Evolutionary conservation across 2,329 filamentous ascomycete genomes (phyloP), one percentile per base, ranked within the genome.

Genomic region (Diaporthe batatas): DNA sequence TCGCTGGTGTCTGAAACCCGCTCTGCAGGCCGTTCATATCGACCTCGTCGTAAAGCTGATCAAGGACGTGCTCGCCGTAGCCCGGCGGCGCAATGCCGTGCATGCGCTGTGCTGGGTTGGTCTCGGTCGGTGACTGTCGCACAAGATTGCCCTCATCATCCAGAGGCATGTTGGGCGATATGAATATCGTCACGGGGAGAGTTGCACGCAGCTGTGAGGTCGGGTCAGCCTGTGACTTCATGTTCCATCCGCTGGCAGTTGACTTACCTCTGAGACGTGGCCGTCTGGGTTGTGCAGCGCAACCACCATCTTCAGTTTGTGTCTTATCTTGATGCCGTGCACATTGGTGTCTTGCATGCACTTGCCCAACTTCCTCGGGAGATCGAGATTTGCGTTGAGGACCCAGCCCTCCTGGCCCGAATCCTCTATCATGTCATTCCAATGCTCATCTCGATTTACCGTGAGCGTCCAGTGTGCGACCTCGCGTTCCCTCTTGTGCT

Each of bases 271-370:
- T 71, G 95, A 98, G 71, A 95, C 89, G 80, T 98, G 96, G 0
- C 95, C 96, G 80, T 99, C 96, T 0, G 96, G 96, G 78, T 99
- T 98, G 82, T 95, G 93, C 51, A 99, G 89, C 59, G 96, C 94
- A 74, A 98, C 92, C 65, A 94, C 94, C 79, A 98, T 89, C 84
- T 96, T 96, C 77, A 98, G 88, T 84, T 97, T 97, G 82, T 99
- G 96, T 71, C 94, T 90, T 68, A 98, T 89, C 82, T 96, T 98
- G 84, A 99, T 97, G 67, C 94, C 94, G 77, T 94, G 91, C 29
- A 92, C 91, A 78, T 97, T 94, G 58, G 96, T 91, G 79, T 98
- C 95, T 82, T 99, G 96, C 67, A 98, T 86, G 83, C 96, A 98
- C 76, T 91, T 89, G 76, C 92, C 92, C 75, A 99, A 84, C 72